These are phyloP conservation scores for Hypoxylon rickii DNA, from an alignment of 495 filamentous ascomycete genomes.

Conservation along the genomic window DNA sequence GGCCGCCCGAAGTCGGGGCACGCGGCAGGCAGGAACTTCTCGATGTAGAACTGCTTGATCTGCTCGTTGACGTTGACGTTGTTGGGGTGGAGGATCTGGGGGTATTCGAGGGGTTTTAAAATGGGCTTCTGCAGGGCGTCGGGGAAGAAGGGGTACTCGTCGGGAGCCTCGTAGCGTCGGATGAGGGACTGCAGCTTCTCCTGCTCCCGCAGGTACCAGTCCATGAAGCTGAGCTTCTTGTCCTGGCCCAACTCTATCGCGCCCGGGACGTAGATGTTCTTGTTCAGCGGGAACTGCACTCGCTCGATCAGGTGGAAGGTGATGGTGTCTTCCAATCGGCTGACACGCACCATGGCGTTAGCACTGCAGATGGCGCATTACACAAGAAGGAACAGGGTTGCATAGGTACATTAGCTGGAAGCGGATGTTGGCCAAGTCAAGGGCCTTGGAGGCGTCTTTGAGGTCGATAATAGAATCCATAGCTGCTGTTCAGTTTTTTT, in stretches of 20 bases:
- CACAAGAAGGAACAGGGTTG: not conserved
- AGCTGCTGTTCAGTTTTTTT: not conserved
- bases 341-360: slow-evolving; percentile 44
- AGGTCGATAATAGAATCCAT: slow-evolving; percentile 95
- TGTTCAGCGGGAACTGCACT: slow-evolving; percentile 93
- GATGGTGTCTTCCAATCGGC: slow-evolving; percentile 96
- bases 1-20: slow-evolving; percentile 72
- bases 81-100: slow-evolving; percentile 88
- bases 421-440: slow-evolving; percentile 91
- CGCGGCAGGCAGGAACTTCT: slow-evolving; percentile 78
- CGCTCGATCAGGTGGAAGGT: slow-evolving; percentile 98
- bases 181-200: slow-evolving; percentile 92
- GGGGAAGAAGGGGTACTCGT: slow-evolving; percentile 98
- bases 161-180: slow-evolving; percentile 91
- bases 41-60: slow-evolving; percentile 84
- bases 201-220: slow-evolving; percentile 89
- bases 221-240: slow-evolving; percentile 76
- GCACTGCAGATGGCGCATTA: not conserved
- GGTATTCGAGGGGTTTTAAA: slow-evolving; percentile 86
- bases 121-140: slow-evolving; percentile 78
- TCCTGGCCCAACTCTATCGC: slow-evolving; percentile 72
- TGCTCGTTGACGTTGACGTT: slow-evolving; percentile 87
- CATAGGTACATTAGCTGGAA: slow-evolving; percentile 86
- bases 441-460: slow-evolving; percentile 76
- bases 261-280: slow-evolving; percentile 80